Evolutionary conservation across 2,329 filamentous ascomycete genomes (phyloP).

Genomic region (Diaporthe velutina): DNA sequence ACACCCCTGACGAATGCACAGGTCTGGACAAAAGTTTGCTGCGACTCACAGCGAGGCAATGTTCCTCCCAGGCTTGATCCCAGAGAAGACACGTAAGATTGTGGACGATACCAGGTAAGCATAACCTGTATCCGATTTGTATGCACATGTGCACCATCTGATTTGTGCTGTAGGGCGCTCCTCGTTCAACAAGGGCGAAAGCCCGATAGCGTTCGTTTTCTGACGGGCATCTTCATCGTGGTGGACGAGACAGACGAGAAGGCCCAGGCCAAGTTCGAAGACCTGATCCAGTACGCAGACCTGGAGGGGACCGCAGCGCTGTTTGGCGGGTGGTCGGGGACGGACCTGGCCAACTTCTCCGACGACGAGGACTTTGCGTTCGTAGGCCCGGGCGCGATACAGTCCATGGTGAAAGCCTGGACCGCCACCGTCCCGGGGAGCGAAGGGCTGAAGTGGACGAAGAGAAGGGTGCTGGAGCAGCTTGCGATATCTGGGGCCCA

Average conservation of each 20-base stretch:
- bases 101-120: constrained; percentile 24
- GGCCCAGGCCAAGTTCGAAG: constrained; percentile 29
- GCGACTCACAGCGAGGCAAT: constrained; percentile 34
- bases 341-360: constrained; percentile 26
- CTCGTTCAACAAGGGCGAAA: background rate
- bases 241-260: constrained; percentile 36
- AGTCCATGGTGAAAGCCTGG: constrained; percentile 32
- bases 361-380: constrained; percentile 35
- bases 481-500: constrained; percentile 8
- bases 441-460: constrained; percentile 31
- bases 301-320: constrained; percentile 28
- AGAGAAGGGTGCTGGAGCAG: constrained; percentile 28
- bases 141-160: background rate
- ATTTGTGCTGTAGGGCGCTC: background rate
- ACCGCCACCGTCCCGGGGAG: constrained; percentile 22
- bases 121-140: too few relatives aligned
- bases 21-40: constrained; percentile 29
- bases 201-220: constrained; percentile 16
- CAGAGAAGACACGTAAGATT: constrained; percentile 19
- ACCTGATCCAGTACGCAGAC: constrained; percentile 28
- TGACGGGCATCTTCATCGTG: constrained; percentile 32
- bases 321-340: constrained; percentile 31
- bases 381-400: constrained; percentile 7
- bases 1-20: background rate
- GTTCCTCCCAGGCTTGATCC: constrained; percentile 29